These are phyloP conservation scores for Ceratobasidium sp. DNA, from an alignment of 1,284 basidiomycete genomes.

Conservation along the genomic window DNA sequence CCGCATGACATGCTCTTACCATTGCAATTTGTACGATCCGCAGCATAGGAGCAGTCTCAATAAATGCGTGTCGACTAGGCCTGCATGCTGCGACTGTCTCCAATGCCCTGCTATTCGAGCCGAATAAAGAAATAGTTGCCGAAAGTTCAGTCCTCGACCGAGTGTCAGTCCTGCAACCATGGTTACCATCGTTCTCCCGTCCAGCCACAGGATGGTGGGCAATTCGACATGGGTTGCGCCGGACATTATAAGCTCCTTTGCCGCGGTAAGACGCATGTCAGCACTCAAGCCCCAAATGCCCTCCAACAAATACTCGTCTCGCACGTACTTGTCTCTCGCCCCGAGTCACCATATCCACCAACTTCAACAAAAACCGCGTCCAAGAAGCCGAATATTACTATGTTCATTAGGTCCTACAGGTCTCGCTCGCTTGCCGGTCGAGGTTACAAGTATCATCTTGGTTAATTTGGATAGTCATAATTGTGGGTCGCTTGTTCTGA, in stretches of 20 bases:
- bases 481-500: neutral
- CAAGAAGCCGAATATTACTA: neutral
- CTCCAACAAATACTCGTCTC: slow-evolving; percentile 11
- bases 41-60: neutral
- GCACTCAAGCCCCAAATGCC: slow-evolving; percentile 3
- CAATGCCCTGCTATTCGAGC: neutral
- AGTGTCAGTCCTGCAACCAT: slow-evolving; percentile 34
- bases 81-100: neutral
- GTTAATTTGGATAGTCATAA: neutral
- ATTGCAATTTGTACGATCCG: neutral
- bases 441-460: slow-evolving; percentile 14
- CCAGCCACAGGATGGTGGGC: slow-evolving; percentile 28
- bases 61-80: neutral
- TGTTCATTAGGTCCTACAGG: neutral
- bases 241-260: neutral
- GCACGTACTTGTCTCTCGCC: neutral
- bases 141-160: slow-evolving; percentile 4
- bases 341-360: neutral
- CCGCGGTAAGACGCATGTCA: neutral
- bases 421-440: slow-evolving; percentile 1
- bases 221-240: neutral
- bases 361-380: neutral
- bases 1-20: neutral
- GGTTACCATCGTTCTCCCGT: slow-evolving; percentile 32
- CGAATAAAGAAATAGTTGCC: slow-evolving; percentile 26